Conservation (phyloP, 768 basidiomycete species). For the Phlebiopsis gigantea region DNA sequence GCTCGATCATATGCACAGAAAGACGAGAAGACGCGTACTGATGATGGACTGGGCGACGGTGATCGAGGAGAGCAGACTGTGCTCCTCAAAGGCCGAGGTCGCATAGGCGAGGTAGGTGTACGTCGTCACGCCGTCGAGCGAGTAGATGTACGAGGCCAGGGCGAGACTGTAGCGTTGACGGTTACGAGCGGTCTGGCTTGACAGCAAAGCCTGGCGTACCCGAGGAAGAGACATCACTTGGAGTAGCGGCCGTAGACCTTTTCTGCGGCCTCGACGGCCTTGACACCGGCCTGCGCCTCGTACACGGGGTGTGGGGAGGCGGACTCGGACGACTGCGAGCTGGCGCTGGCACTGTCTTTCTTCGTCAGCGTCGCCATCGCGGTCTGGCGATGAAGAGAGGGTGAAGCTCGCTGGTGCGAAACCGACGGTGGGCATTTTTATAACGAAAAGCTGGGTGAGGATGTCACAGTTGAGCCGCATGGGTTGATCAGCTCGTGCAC, state of each 20-base stretch:
- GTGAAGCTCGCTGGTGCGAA: no score
- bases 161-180: slow-evolving; percentile 30
- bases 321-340: not conserved
- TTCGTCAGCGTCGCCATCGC: not conserved
- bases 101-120: slow-evolving; percentile 42
- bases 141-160: slow-evolving; percentile 73
- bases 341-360: slow-evolving; percentile 1
- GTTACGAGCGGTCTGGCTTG: not conserved
- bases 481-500: slow-evolving; percentile 1
- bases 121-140: slow-evolving; percentile 67
- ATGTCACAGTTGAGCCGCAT: not conserved
- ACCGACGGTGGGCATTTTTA: no score
- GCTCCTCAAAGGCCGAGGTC: slow-evolving; percentile 21
- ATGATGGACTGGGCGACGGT: slow-evolving; percentile 27
- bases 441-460: not conserved
- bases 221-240: slow-evolving; percentile 21
- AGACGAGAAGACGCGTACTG: slow-evolving; percentile 28
- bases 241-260: slow-evolving; percentile 18
- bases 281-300: slow-evolving; percentile 19
- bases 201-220: slow-evolving; percentile 15
- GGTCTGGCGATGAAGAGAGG: not conserved
- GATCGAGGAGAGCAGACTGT: slow-evolving; percentile 22
- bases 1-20: not conserved
- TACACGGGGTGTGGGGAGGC: not conserved
- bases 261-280: slow-evolving; percentile 21